phyloP scores from a whole-genome alignment of 1,139 yeast genomes.

The Scheffersomyces segobiensis region DNA sequence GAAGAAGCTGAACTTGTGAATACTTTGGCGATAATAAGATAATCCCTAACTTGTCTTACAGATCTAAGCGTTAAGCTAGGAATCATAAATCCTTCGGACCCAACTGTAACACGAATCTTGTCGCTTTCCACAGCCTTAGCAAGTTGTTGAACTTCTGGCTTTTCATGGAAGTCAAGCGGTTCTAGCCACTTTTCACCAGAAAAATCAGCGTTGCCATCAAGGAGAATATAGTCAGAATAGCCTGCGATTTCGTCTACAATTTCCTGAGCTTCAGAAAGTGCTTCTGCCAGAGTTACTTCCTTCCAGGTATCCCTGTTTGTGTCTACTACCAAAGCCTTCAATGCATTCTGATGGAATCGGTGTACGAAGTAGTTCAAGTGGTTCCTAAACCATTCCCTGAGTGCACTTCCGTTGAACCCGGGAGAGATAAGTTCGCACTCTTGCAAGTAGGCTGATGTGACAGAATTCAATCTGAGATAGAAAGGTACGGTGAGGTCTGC shows the following conservation, averaged over 20 bases:
- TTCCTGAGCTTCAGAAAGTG: conserved; percentile 47
- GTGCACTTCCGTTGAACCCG: conserved; percentile 52
- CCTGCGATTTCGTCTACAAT: conserved; percentile 56
- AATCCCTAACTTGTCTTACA: conserved; percentile 45
- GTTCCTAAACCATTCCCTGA: conserved; percentile 66
- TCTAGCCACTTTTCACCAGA: conserved; percentile 50
- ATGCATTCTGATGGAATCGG: conserved; percentile 54
- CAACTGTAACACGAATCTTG: conserved; percentile 37
- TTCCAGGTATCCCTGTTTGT: conserved; percentile 81
- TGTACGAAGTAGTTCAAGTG: conserved; percentile 65
- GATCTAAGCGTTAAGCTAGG: conserved; percentile 42
- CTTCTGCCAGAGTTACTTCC: conserved; percentile 41
- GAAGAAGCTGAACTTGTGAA: conserved; percentile 42
- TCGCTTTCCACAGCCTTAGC: neutral
- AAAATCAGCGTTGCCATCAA: conserved; percentile 23
- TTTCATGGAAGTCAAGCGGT: conserved; percentile 29
- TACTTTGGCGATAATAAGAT: conserved; percentile 47
- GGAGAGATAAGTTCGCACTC: conserved; percentile 90
- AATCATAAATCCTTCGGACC: conserved; percentile 39
- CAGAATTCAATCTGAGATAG: conserved; percentile 66
- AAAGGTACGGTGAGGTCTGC: conserved; percentile 54
- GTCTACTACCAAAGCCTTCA: conserved; percentile 43
- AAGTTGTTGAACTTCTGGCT: conserved; percentile 1
- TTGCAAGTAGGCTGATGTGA: conserved; percentile 67
- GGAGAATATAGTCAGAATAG: conserved; percentile 47